Evolutionary conservation across 2,329 filamentous ascomycete species (phyloP), one percentile per base, ranked within the genome.

Genomic region (Fusarium pseudograminearum): DNA sequence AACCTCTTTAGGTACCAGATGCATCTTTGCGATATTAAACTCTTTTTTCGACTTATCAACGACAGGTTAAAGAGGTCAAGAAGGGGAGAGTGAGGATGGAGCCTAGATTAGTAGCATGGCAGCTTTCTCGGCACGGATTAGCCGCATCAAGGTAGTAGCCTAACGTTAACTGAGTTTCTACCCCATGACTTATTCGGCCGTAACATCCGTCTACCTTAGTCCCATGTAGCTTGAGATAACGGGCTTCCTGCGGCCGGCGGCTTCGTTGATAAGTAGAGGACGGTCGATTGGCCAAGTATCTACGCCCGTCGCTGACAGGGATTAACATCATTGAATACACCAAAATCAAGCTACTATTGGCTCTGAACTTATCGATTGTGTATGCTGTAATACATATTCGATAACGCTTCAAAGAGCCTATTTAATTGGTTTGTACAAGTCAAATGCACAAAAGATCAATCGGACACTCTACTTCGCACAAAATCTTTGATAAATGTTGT

Each of bases 1-100:
- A 61, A 84, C 83, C 80, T 85, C 83, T 74, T 81, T 84, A 12
- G 83, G 83, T 57, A 84, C 78, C 62, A 85, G 78, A 80, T 83
- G 82, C 83, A 85, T 85, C 54, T 73, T 67, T 57, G 50, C 48
- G 65, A 70, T 40, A 53, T 38, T 50, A 53, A 26, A 41, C 48
- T 51, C 30, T 48, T 30, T 20, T 51, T 30, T 51, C 14, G 36
- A 44, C 9, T 44, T 44, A 41, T 36, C n/a, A 41, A 41, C 20
- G 30, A 62, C 26, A 34, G 36, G 34, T 40, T 20, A 36, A 53
- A 42, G 36, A 53, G 40, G 56, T 47, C 24, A 16, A 26, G 18
- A 50, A 47, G 20, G 34, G 22, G 48, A 61, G 46, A 30, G 36
- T 34, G 41, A 46, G 15, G 50, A 51, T 40, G 65, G 52, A 47